These are phyloP conservation scores for Diospyros lotus DNA, from an alignment of 148 eudicot genomes.

Conservation along the genomic window DNA sequence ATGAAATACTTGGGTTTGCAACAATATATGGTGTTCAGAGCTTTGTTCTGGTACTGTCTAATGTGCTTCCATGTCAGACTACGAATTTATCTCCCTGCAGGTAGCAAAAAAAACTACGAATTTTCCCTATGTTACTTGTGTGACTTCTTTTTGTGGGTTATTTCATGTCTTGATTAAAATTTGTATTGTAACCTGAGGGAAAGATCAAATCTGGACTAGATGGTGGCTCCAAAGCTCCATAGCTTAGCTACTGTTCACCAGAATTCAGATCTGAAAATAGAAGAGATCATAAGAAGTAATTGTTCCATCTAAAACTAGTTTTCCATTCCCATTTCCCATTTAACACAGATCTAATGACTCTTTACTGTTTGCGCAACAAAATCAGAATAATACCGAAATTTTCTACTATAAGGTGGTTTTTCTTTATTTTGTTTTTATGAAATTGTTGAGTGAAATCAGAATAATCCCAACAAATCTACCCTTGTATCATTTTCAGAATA, in stretches of 20 bases:
- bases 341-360: neutral
- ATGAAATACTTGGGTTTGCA: neutral
- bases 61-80: no score
- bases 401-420: neutral
- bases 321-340: neutral
- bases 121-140: no score
- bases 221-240: neutral
- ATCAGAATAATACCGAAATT: neutral
- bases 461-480: neutral
- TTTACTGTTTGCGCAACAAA: neutral
- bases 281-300: neutral
- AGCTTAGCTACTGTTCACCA: neutral
- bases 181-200: neutral
- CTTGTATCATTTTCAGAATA: neutral
- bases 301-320: neutral
- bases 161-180: no score
- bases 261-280: neutral
- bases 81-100: no score
- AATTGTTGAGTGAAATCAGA: neutral
- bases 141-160: no score
- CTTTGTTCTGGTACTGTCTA: no score
- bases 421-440: neutral
- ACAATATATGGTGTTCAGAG: neutral
- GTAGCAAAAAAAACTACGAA: no score
- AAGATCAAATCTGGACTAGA: neutral